Conservation (phyloP, 495 filamentous ascomycete species). For the Neurospora hispaniola region DNA sequence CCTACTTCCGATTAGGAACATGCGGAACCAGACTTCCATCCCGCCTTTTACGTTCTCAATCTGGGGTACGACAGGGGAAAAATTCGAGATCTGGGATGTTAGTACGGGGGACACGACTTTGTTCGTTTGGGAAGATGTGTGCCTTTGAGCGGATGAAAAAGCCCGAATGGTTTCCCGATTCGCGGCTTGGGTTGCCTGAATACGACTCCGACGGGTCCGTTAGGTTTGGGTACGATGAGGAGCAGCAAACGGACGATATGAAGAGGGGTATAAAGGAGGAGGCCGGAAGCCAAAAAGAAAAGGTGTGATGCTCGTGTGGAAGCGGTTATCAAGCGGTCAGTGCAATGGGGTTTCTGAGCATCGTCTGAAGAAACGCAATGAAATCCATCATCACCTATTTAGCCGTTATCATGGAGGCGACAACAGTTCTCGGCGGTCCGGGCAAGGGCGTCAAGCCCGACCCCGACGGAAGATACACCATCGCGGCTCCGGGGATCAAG, state of each 20-base stretch:
- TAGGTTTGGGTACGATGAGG: neutral
- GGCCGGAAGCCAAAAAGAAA: neutral
- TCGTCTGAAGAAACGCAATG: slow-evolving; percentile 4
- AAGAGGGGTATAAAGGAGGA: neutral
- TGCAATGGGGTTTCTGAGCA: neutral
- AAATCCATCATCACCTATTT: slow-evolving; percentile 5
- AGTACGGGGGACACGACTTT: neutral
- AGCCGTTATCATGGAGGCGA: slow-evolving; percentile 9
- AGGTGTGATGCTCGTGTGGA: neutral
- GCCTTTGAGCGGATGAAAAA: neutral
- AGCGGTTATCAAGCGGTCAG: neutral
- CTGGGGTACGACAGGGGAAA: neutral
- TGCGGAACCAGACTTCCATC: neutral
- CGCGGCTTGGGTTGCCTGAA: neutral
- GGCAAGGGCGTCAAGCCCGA: slow-evolving; percentile 16
- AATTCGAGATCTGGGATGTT: neutral
- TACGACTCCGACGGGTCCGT: neutral
- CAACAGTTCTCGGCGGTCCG: neutral
- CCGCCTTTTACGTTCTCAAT: neutral
- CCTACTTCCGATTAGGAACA: neutral
- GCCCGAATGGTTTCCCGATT: neutral
- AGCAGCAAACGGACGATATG: neutral
- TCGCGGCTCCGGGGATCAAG: slow-evolving; percentile 39
- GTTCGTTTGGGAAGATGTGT: neutral
- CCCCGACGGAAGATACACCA: slow-evolving; percentile 35